A percentile compares a stretch with the other conserved stretches of the same genome.
Evolutionary conservation across 2,329 filamentous ascomycete species (phyloP).

Genomic region (Hypoxylon sp.): DNA sequence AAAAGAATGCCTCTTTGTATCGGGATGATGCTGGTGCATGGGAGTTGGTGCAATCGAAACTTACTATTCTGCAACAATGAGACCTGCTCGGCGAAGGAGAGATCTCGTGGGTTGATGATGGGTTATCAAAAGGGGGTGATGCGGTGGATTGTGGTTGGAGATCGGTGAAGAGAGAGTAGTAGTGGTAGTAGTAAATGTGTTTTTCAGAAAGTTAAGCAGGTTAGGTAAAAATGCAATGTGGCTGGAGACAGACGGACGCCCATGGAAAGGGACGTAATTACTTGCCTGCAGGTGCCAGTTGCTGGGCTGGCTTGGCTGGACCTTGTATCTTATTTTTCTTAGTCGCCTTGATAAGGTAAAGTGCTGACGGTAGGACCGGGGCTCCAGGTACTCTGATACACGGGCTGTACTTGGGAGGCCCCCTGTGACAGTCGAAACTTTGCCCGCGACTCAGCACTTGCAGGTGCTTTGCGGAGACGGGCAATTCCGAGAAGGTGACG

Average conservation of each 20-base stretch:
- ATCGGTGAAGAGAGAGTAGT: conserved; percentile 54
- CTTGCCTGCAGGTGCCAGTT: conserved; percentile 37
- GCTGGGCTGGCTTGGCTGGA: conserved; percentile 9
- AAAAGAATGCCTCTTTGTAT: conserved; percentile 48
- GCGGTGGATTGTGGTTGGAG: conserved; percentile 52
- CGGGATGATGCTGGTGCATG: conserved; percentile 10
- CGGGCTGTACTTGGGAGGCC: conserved; percentile 4
- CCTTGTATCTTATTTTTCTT: conserved; percentile 23
- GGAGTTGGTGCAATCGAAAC: conserved; percentile 36
- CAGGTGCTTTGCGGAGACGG: conserved; percentile 2
- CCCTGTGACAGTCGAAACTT: conserved; percentile 14
- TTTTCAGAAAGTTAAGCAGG: conserved; percentile 47
- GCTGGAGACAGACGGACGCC: conserved; percentile 48
- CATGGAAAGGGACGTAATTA: conserved; percentile 40
- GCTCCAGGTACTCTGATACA: conserved; percentile 16
- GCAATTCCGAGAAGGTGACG: conserved; percentile 24
- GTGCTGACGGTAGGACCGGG: conserved; percentile 15
- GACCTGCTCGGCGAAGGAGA: conserved; percentile 57
- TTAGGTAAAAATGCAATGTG: conserved; percentile 54
- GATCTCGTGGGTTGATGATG: conserved; percentile 54
- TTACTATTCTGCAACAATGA: conserved; percentile 55
- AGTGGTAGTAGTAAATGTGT: conserved; percentile 28
- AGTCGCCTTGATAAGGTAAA: conserved; percentile 28
- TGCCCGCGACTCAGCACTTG: neutral
- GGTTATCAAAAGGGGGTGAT: conserved; percentile 53